phyloP scores from a whole-genome alignment of 2,329 filamentous ascomycete species.

The Neonectria neomacrospora region DNA sequence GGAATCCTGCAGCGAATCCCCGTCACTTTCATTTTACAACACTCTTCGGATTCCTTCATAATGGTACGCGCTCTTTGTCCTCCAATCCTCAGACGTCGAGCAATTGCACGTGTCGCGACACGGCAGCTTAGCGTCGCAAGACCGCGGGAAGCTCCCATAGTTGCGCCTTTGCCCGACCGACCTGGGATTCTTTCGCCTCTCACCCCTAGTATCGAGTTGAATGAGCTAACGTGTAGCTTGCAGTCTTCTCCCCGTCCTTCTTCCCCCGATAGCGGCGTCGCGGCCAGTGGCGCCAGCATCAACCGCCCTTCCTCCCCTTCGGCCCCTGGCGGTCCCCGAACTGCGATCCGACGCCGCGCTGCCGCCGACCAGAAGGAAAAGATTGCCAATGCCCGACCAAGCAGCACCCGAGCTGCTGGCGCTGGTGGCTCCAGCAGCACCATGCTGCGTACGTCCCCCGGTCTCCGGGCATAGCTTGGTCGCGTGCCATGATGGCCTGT shows the following conservation, averaged over 20 bases:
- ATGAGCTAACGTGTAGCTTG: constrained; percentile 20
- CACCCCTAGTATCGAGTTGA: background rate
- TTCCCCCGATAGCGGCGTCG: constrained; percentile 68
- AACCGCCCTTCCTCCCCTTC: constrained; percentile 86
- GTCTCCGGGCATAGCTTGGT: constrained; percentile 2
- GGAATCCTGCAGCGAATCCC: constrained; percentile 52
- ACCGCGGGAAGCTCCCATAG: constrained; percentile 14
- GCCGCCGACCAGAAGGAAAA: constrained; percentile 98
- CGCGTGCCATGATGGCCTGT: constrained; percentile 13
- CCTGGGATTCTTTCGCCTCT: background rate
- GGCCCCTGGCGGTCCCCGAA: constrained; percentile 92
- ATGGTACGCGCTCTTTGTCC: constrained; percentile 47
- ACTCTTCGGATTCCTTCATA: constrained; percentile 34
- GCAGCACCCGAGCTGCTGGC: constrained; percentile 91
- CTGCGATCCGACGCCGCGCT: constrained; percentile 92
- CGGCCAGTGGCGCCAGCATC: constrained; percentile 74
- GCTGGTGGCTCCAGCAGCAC: constrained; percentile 97
- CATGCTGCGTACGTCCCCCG: constrained; percentile 84
- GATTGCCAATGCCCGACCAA: constrained; percentile 90
- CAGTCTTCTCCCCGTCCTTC: constrained; percentile 70
- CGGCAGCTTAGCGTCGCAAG: constrained; percentile 38
- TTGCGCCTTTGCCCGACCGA: constrained; percentile 27
- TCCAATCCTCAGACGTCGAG: constrained; percentile 1
- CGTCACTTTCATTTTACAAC: constrained; percentile 35
- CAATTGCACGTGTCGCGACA: constrained; percentile 39